Evolutionary conservation across 2,329 filamentous ascomycete genomes (phyloP).

Genomic region (Monosporascus ibericus): DNA sequence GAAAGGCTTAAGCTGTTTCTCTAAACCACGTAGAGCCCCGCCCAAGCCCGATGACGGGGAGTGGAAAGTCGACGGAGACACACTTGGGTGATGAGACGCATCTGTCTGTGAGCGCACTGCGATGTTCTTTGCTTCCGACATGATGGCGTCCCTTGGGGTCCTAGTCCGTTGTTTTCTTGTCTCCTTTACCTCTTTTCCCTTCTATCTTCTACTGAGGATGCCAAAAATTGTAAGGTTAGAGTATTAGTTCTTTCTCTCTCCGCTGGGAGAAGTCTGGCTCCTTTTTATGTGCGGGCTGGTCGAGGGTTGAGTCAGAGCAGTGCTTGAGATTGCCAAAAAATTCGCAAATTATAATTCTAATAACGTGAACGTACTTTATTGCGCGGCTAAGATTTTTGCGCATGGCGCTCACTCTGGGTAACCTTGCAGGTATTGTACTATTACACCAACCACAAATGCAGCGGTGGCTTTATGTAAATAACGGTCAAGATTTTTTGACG

Average conservation of each 20-base stretch:
- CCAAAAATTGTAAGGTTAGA: background rate
- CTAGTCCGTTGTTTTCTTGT: background rate
- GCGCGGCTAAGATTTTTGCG: no score
- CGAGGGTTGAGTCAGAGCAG: background rate
- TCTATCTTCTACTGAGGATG: background rate
- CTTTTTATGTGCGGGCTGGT: background rate
- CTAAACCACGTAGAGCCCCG: constrained; percentile 37
- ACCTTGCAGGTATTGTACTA: no score
- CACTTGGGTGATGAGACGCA: constrained; percentile 54
- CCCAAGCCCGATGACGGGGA: constrained; percentile 64
- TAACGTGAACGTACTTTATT: background rate
- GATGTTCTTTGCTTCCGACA: constrained; percentile 47
- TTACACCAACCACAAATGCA: no score
- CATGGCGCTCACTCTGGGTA: no score
- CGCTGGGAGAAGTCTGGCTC: background rate
- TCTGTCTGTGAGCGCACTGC: constrained; percentile 28
- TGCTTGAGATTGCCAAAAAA: background rate
- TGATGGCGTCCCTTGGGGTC: constrained; percentile 12
- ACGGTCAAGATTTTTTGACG: no score
- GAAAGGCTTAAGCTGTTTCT: constrained; percentile 89
- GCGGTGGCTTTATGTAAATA: background rate
- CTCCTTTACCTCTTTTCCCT: background rate
- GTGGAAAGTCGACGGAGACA: constrained; percentile 72
- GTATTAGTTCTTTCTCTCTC: background rate
- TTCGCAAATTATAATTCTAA: background rate